Conservation (phyloP, 345 rosid species). For the Ceriops decandra region DNA sequence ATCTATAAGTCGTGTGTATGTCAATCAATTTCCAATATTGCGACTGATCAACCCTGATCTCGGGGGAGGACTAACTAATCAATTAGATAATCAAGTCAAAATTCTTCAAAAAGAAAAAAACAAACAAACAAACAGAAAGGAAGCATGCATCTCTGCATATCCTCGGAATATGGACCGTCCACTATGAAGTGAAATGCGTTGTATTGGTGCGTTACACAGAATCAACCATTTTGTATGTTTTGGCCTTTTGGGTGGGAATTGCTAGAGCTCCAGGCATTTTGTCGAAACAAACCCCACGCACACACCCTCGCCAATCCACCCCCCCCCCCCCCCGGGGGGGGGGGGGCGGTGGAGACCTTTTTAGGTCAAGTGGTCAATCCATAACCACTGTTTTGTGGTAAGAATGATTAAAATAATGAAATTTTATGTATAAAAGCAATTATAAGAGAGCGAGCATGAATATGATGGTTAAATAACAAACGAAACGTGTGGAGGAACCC, state of each 20-base stretch:
- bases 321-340: no score
- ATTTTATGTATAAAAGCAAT: not conserved
- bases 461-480: slow-evolving; percentile 17
- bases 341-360: not conserved
- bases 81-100: not conserved
- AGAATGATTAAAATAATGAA: not conserved
- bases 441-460: not conserved
- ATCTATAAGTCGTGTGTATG: no score
- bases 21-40: no score
- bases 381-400: slow-evolving; percentile 23
- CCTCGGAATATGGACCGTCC: slow-evolving; percentile 14
- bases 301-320: no score
- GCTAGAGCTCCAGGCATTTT: not conserved
- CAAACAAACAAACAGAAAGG: not conserved
- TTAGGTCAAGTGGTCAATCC: slow-evolving; percentile 34
- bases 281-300: not conserved
- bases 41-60: no score
- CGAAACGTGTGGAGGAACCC: slow-evolving; percentile 23
- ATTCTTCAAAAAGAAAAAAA: not conserved
- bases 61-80: not conserved
- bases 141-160: not conserved
- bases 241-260: slow-evolving; percentile 18
- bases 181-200: not conserved
- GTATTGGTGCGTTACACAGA: slow-evolving; percentile 36
- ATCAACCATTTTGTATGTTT: slow-evolving; percentile 23